Evolutionary conservation across 1,284 basidiomycete genomes (phyloP), one percentile per base, ranked within the genome.

Genomic region (Fomitopsis palustris): DNA sequence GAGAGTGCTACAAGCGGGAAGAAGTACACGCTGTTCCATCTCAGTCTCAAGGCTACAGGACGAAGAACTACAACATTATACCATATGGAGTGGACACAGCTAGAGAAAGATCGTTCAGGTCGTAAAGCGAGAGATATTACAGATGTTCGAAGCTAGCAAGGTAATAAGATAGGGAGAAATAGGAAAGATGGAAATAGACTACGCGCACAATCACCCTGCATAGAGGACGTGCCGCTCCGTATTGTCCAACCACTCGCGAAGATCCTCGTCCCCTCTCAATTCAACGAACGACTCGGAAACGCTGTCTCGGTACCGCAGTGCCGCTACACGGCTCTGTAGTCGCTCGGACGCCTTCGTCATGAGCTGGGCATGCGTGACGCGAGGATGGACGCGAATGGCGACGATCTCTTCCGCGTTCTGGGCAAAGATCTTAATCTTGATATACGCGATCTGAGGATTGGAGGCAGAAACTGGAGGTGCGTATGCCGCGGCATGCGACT

Each of bases 361-460:
- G 61, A 99, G 80, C 69, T 96, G 92, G 14, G 75, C 78, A 67
- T 92, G 89, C 5, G 92, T 86, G 33, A 98, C 95, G 38, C 83
- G 85, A n/a, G 96, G 95, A 67, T 96, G 95, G 43, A 98, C 96
- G n/a, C 97, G 88, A 55, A 99, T 94, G 3, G 97, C 96, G 62
- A 99, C 94, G 55, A 99, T 79, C 72, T 98, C 96, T 71, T 98
- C 93, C 27, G 94, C 90, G 61, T 90, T 82, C 33, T 90, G 83
- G 73, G 97, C 91, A 70, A 96, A 97, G 57, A 99, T 94, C 78
- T 99, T 99, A 77, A 99, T 97, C 78, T 98, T 98, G 67, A 98
- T 84, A 75, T 95, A 96, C 38, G 93, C 86, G 38, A 92, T 86
- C 67, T 91, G 88, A 16, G 86, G 84, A 65, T 89, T 90, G 56